Base-by-base conservation (phyloP, 176 grass and related monocot species). In the Saccharum officinarum region DNA sequence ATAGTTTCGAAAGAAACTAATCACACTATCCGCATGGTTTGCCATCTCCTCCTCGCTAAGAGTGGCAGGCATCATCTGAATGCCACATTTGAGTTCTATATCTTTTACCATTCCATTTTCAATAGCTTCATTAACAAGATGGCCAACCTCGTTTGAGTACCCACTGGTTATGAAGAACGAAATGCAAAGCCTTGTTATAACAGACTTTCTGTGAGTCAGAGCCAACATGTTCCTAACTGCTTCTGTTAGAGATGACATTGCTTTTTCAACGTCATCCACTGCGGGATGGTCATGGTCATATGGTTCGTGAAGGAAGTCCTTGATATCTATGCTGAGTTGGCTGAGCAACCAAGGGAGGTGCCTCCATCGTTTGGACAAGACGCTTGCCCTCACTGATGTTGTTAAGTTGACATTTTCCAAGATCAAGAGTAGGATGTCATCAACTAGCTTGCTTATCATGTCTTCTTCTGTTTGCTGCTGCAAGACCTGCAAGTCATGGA, bases 361-460 rank as follows among this genome's bases (percentile, higher is more conserved):
- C 33, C 9, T 31, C 77, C 77, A 79, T 5, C 25, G 7, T 30
- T 26, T 79, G 23, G 77, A 45, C 18, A 79, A 8, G 15, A 31
- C 39, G 45, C 59, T 30, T 31, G 77, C 4, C 39, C 23, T 79
- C 39, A 65, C 17, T 44, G 60, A 4, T 44, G 60, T 64, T 45
- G 7, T 18, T 4, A 79, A 65, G 23, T 79, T 17, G 15, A 45
- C 38, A 25, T 79, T 79, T 79, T 5, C 76, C 59, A 79, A 45
- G 23, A 79, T 31, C 7, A 25, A 45, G 38, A 79, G 38, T 45
- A 79, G 16, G 28, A 79, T 5, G 9, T 64, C 76, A 45, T 79
- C 76, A 6, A 10, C 3, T 79, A 79, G 30, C 38, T 11, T 20
- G 76, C 76, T 79, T 64, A 79, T 65, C 14, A 79, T 63, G 23